Evolutionary conservation across 345 rosid genomes (phyloP), one percentile per base, ranked within the genome.

Genomic region (Pelargonium nanum): DNA sequence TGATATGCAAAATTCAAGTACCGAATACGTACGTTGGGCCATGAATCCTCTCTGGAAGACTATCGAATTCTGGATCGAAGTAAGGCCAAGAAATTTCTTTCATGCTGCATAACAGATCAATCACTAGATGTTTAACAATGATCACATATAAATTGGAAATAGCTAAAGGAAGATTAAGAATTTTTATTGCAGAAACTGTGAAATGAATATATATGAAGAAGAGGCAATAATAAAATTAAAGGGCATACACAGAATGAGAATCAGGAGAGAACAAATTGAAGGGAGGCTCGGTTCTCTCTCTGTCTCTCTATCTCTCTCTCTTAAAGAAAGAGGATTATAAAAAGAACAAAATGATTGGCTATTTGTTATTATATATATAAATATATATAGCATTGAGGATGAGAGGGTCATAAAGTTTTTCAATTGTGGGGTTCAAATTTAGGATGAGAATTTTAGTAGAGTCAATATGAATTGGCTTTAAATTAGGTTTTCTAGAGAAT

Each of bases 11-110:
- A 1, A 25, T 6, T 56, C 9, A 30, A 7, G n/a, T 0, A 1
- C 24, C 64, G 64, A 57, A n/a, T 19, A 68, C 75, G 63, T 69
- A 88, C 92, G 80, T 75, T 2, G 96, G 92, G 5, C 92, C 88
- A 0, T 77, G 74, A 34, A 88, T 70, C 63, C 90, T 83, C 70
- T 85, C 89, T 0, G 73, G 72, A 60, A 88, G 83, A 57, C 56
- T 80, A 12, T 85, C 81, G n/a, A 81, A 88, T 48, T 88, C 92
- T 9, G 96, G 96, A 78, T 88, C 96, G 48, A 83, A 88, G 78
- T 88, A 85, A 50, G 96, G 93, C 90, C 76, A 79, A 20, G 83
- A 72, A 64, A 85, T 83, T 56, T 81, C 75, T 72, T 76, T 76
- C 91, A 83, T 88, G 65, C 78, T 75, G 77, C 77, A 65, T 30